Base-by-base conservation (phyloP, 345 rosid species). In the Bruguiera gymnorhiza region DNA sequence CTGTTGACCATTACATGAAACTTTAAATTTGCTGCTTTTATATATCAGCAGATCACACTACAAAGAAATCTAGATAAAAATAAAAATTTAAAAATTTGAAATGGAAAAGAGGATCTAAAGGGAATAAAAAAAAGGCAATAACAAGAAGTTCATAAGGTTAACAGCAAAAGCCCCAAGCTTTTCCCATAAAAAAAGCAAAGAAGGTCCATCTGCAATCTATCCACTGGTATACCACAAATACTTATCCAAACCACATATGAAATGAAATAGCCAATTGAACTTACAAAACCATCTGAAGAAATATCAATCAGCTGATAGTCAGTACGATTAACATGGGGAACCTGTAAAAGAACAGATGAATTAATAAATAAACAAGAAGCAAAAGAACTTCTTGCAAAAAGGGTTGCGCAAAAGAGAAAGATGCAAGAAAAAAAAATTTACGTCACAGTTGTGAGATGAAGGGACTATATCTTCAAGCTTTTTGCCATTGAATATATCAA, bases 241-340 rank as follows among this genome's bases (percentile, higher is more conserved):
- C 11, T 39, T 0, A 3, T 39, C 50, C 50, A 43, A 21, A 61
- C 8, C 16, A 8, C 23, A 36, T 52, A 61, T 13, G 19, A 66
- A 60, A 52, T 18, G n/a, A 16, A 2, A 29, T 18, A 30, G 26
- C 24, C 16, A 57, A 61, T 27, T 10, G 26, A 60, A 73, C 95
- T 83, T 81, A 88, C 94, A 82, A 88, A 88, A n/a, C 94, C 94
- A 79, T 88, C 94, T 71, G 86, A 89, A 73, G 90, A 83, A 64
- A 88, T 88, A 73, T 86, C 93, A 72, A 88, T 86, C 71, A 86
- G 82, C 83, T 88, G 91, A 78, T 84, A 88, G 72, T 88, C 91
- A 64, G 84, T 81, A 65, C 93, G 91, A 67, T 78, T 85, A 62
- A 88, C 89, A 74, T 85, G 89, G 18, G 91, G 93, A 79, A 81